Base-by-base conservation (phyloP, 2,329 filamentous ascomycete species). In the Botrytis sinoallii region DNA sequence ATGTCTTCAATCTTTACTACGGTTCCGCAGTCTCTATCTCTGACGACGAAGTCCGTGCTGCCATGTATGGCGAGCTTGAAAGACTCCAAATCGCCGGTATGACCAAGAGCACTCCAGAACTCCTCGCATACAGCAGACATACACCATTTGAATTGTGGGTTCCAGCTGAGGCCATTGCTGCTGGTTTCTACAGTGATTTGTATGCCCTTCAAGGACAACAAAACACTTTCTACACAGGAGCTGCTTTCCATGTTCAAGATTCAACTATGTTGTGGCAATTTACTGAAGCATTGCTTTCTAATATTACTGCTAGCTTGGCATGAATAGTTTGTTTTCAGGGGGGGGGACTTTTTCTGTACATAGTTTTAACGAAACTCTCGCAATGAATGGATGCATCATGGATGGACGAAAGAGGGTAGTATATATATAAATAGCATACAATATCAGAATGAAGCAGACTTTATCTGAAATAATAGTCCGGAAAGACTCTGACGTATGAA, bases 181-280 rank as follows among this genome's bases (percentile, higher is more conserved):
- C 72, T 12, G 84, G 85, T 0, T 86, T 85, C 66, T 83, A 86
- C 73, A 79, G 81, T 55, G 75, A 82, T 59, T 78, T 85, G 67
- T 82, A 84, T 76, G 82, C 77, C 3, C 77, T 87, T 42, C 85
- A 86, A 77, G 85, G 85, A 0, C 74, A 82, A 25, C 78, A 80
- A 29, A 83, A 82, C n/a, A 86, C 85, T 0, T 86, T 80, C 77
- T 86, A 83, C 75, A 86, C 84, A 0, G 85, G 85, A 1, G 81
- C 82, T 22, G 82, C 84, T 7, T 85, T 79, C 76, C 75, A 80
- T 42, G 77, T 77, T 9, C 80, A 82, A 44, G 80, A 81, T 77
- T 80, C 80, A 4, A 76, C 70, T 57, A 66, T 75, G n/a, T 73
- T 83, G 25, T 82, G 80, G 80, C 73, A 79, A 12, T 82, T 81